Evolutionary conservation across 306 rosid genomes (phyloP).

Genomic region (Cucurbita maxima): DNA sequence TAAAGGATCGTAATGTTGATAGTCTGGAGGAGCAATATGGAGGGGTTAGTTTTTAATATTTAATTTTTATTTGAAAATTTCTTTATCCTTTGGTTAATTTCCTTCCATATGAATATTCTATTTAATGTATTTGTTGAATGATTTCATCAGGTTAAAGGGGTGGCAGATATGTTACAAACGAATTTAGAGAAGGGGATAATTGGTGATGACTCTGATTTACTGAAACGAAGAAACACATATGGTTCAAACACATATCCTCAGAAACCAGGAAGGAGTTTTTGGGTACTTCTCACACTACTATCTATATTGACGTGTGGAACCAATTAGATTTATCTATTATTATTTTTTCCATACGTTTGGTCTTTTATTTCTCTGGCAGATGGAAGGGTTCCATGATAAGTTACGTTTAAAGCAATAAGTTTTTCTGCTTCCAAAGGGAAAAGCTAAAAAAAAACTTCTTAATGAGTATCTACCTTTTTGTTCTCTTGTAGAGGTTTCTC

Average conservation of each 20-base stretch:
- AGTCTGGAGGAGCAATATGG: constrained; percentile 47
- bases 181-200: constrained; percentile 59
- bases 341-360: not conserved
- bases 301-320: not conserved
- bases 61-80: not conserved
- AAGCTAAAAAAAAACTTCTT: not conserved
- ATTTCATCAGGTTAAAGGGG: constrained; percentile 50
- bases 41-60: constrained; percentile 42
- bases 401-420: not conserved
- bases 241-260: constrained; percentile 80
- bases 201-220: constrained; percentile 63
- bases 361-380: not conserved
- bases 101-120: not conserved
- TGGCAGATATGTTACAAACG: constrained; percentile 50
- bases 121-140: not conserved
- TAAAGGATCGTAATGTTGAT: constrained; percentile 52
- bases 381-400: not conserved
- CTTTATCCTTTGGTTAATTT: not conserved
- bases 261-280: constrained; percentile 71
- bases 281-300: constrained; percentile 25
- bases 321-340: not conserved
- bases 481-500: constrained; percentile 51
- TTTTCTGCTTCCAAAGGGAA: not conserved
- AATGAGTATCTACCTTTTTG: not conserved
- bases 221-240: constrained; percentile 49